A percentile compares a stretch with the other conserved stretches of the same genome.
These are phyloP conservation scores for Trichoderma sp. DNA, from an alignment of 2,329 filamentous ascomycete genomes.

Conservation along the genomic window DNA sequence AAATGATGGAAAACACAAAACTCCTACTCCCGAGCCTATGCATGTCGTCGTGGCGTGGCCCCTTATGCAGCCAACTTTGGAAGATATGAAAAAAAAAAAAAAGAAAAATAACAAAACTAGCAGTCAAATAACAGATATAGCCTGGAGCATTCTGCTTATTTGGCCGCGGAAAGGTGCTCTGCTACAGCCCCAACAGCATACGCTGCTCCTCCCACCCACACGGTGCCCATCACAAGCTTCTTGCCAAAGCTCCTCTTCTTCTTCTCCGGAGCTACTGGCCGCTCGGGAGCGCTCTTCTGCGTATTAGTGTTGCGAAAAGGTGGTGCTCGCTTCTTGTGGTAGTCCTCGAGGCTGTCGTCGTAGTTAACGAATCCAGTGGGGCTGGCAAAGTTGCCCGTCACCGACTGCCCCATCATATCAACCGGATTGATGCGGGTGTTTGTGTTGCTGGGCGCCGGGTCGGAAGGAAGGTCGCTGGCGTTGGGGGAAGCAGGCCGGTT, in stretches of 20 bases:
- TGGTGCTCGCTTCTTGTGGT: conserved; percentile 39
- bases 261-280: conserved; percentile 39
- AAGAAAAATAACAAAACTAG: neutral
- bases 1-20: neutral
- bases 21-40: conserved; percentile 26
- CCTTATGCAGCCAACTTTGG: neutral
- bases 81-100: neutral
- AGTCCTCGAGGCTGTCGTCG: conserved; percentile 44
- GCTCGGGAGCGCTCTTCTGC: conserved; percentile 53
- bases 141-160: neutral
- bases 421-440: conserved; percentile 58
- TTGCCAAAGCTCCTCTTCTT: conserved; percentile 49
- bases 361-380: conserved; percentile 70
- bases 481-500: conserved; percentile 42
- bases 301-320: conserved; percentile 42
- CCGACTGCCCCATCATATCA: conserved; percentile 54
- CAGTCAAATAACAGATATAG: neutral
- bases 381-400: conserved; percentile 63
- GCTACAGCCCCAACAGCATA: conserved; percentile 63
- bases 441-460: conserved; percentile 2
- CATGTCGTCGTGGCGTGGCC: conserved; percentile 10
- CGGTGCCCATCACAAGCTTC: conserved; percentile 57
- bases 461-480: conserved; percentile 1
- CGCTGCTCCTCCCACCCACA: conserved; percentile 57
- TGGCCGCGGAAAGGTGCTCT: conserved; percentile 58